phyloP scores from a whole-genome alignment of 257 asterid genomes.

The Eustoma russellianum region DNA sequence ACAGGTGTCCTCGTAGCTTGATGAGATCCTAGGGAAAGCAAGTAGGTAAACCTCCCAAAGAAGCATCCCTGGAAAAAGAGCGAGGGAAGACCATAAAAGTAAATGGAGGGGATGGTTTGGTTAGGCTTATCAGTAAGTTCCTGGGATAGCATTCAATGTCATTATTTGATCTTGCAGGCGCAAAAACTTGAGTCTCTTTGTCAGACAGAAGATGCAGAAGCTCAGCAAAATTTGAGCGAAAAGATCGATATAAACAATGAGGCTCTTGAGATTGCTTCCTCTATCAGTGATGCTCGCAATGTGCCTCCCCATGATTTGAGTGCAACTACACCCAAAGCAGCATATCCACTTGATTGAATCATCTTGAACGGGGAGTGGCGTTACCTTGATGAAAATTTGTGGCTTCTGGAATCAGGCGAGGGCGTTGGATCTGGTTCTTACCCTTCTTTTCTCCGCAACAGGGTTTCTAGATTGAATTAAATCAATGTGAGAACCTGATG shows the following conservation, averaged over 20 bases:
- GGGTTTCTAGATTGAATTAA: conserved; percentile 33
- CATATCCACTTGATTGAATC: conserved; percentile 74
- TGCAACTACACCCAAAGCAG: conserved; percentile 48
- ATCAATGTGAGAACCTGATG: conserved; percentile 36
- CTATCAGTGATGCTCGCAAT: conserved; percentile 28
- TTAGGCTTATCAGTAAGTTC: no score
- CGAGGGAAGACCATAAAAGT: neutral
- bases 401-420: conserved; percentile 28
- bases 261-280: conserved; percentile 33
- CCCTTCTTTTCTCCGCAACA: conserved; percentile 75
- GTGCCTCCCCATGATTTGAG: conserved; percentile 63
- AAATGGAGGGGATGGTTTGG: no score
- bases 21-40: no score
- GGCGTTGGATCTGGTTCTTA: conserved; percentile 27
- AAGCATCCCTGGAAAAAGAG: neutral
- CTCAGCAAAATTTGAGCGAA: conserved; percentile 25
- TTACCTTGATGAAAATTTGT: conserved; percentile 50
- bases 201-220: conserved; percentile 34
- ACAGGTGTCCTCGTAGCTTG: no score
- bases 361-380: conserved; percentile 88
- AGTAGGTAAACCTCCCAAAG: no score
- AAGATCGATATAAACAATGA: conserved; percentile 33
- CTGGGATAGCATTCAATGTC: neutral
- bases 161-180: conserved; percentile 32
- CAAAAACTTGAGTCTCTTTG: conserved; percentile 33